phyloP scores from a whole-genome alignment of 306 rosid species.

The Corylus avellana region DNA sequence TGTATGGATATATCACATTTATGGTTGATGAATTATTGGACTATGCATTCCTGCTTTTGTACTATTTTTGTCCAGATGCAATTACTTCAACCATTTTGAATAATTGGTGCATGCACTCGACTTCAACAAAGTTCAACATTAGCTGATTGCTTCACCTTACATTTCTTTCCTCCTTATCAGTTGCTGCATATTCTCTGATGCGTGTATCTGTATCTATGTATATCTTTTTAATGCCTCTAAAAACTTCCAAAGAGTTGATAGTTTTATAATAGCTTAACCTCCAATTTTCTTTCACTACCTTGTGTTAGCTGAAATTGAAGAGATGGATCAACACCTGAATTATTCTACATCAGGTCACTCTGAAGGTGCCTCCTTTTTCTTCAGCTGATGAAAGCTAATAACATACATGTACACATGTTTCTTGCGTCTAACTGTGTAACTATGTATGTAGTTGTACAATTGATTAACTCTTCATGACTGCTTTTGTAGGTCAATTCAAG shows the following conservation, averaged over 20 bases:
- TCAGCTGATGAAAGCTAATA: slow-evolving; percentile 21
- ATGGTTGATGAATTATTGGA: not conserved
- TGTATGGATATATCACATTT: not conserved
- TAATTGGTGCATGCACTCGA: not conserved
- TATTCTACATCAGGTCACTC: slow-evolving; percentile 40
- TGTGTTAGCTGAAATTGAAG: slow-evolving; percentile 36
- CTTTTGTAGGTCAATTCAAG: slow-evolving; percentile 53
- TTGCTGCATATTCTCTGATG: not conserved
- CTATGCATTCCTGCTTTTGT: not conserved
- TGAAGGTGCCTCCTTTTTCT: slow-evolving; percentile 45
- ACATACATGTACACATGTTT: not conserved
- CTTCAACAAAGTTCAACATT: not conserved
- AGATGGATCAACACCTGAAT: slow-evolving; percentile 56
- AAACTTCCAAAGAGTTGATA: slow-evolving; percentile 1
- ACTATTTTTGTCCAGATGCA: not conserved
- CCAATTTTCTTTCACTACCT: slow-evolving; percentile 13
- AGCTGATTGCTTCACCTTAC: not conserved
- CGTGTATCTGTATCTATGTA: not conserved
- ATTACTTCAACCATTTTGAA: not conserved
- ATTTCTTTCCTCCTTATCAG: not conserved
- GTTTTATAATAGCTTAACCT: slow-evolving; percentile 15
- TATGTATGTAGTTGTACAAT: not conserved
- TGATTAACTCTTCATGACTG: slow-evolving; percentile 12
- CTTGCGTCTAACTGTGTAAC: not conserved
- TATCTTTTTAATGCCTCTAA: not conserved